Conservation (phyloP, 1,284 basidiomycete species). For the Ustilago nuda region DNA sequence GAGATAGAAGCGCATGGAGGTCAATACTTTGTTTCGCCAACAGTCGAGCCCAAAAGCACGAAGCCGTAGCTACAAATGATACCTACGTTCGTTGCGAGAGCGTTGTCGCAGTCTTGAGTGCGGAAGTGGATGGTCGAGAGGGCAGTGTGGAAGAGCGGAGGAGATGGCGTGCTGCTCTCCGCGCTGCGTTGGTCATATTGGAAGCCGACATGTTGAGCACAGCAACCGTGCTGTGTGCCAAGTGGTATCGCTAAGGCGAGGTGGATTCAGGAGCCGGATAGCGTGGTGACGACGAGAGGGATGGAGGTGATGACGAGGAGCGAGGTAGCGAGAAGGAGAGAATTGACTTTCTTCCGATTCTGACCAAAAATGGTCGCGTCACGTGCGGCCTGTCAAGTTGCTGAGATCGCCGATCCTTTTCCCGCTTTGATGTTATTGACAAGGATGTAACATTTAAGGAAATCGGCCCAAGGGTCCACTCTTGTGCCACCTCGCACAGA, state of each 20-base stretch:
- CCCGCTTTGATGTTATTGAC: background rate
- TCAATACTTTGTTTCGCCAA: background rate
- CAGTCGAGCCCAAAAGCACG: too few species aligned
- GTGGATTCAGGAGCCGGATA: background rate
- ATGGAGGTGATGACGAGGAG: conserved; percentile 13
- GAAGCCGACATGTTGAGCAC: conserved; percentile 23
- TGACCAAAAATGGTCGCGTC: conserved; percentile 21
- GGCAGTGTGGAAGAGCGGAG: conserved; percentile 15
- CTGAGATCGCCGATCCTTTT: background rate
- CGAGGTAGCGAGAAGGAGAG: background rate
- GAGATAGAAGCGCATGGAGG: background rate
- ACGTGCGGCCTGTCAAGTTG: conserved; percentile 3
- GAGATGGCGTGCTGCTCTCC: conserved; percentile 24
- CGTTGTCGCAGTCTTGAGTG: conserved; percentile 4
- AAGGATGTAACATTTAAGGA: background rate
- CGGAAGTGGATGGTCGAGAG: conserved; percentile 25
- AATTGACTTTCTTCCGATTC: conserved; percentile 28
- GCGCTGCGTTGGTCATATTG: conserved; percentile 19
- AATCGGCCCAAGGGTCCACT: conserved; percentile 12
- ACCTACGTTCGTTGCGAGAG: conserved; percentile 25
- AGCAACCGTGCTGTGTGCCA: background rate
- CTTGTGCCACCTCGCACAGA: conserved; percentile 4
- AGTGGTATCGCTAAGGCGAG: background rate
- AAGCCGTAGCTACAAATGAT: background rate
- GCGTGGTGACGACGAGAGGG: background rate